phyloP scores from a whole-genome alignment of 1,139 yeast species.

The Candida sanyaensis region DNA sequence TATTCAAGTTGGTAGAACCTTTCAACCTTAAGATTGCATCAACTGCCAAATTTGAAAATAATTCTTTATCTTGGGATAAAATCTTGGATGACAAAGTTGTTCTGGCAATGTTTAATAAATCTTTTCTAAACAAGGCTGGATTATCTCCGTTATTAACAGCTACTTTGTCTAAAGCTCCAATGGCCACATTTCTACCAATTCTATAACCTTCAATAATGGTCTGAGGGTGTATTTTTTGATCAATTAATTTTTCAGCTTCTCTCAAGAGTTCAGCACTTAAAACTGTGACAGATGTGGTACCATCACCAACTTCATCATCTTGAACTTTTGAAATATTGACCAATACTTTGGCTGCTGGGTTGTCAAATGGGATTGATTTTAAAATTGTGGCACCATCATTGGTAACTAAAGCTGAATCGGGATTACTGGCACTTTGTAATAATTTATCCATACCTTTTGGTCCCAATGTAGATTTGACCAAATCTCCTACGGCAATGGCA shows the following conservation, averaged over 20 bases:
- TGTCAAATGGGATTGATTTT: conserved; percentile 91
- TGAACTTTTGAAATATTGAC: conserved; percentile 96
- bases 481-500: conserved; percentile 97
- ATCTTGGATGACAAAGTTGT: conserved; percentile 94
- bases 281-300: conserved; percentile 98
- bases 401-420: conserved; percentile 74
- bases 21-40: conserved; percentile 90
- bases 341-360: conserved; percentile 97
- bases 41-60: conserved; percentile 87
- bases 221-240: conserved; percentile 95
- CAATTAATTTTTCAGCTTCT: conserved; percentile 93
- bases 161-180: conserved; percentile 71
- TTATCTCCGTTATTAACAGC: conserved; percentile 76
- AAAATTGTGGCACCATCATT: conserved; percentile 98
- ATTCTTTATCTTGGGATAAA: conserved; percentile 89
- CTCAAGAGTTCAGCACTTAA: conserved; percentile 87
- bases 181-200: conserved; percentile 81
- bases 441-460: conserved; percentile 99
- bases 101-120: conserved; percentile 82
- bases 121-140: conserved; percentile 66
- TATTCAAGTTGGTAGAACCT: conserved; percentile 93
- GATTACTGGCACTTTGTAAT: conserved; percentile 82
- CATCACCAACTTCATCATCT: conserved; percentile 99
- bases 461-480: conserved; percentile 93
- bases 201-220: conserved; percentile 95